phyloP scores from a whole-genome alignment of 352 stramenopile species.

The Globisporangium emineosum region DNA sequence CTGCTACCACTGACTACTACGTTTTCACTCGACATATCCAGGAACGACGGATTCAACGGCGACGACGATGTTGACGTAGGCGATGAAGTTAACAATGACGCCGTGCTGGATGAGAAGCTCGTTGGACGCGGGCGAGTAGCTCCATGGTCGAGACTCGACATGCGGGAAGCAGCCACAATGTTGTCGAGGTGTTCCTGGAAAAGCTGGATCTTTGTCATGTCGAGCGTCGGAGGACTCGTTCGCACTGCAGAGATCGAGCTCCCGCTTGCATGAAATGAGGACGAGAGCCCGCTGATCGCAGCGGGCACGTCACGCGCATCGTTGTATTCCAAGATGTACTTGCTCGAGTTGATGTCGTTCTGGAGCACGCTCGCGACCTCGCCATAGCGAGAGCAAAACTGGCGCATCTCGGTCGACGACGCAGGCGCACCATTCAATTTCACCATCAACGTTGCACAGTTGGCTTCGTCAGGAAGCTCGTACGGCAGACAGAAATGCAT shows the following conservation, averaged over 20 bases:
- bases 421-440: slow-evolving; percentile 27
- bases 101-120: slow-evolving; percentile 62
- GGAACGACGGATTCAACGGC: slow-evolving; percentile 50
- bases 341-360: slow-evolving; percentile 33
- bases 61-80: slow-evolving; percentile 66
- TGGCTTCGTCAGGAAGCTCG: slow-evolving; percentile 57
- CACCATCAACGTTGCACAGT: slow-evolving; percentile 61
- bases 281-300: slow-evolving; percentile 39
- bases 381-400: slow-evolving; percentile 66
- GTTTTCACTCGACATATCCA: slow-evolving; percentile 25
- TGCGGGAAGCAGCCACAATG: background rate
- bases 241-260: slow-evolving; percentile 39
- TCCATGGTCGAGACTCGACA: slow-evolving; percentile 1
- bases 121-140: slow-evolving; percentile 18
- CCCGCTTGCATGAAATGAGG: slow-evolving; percentile 29
- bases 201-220: slow-evolving; percentile 58
- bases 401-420: slow-evolving; percentile 42
- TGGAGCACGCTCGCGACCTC: slow-evolving; percentile 74
- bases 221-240: slow-evolving; percentile 48
- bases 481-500: slow-evolving; percentile 64
- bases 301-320: slow-evolving; percentile 49
- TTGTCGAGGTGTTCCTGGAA: slow-evolving; percentile 53
- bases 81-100: slow-evolving; percentile 54
- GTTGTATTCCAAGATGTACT: slow-evolving; percentile 76
- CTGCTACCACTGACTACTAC: background rate